Percentiles rank a stretch among this genome's conserved stretches.
phyloP scores from a whole-genome alignment of 2,329 filamentous ascomycete genomes.

The Aspergillus caelatus region DNA sequence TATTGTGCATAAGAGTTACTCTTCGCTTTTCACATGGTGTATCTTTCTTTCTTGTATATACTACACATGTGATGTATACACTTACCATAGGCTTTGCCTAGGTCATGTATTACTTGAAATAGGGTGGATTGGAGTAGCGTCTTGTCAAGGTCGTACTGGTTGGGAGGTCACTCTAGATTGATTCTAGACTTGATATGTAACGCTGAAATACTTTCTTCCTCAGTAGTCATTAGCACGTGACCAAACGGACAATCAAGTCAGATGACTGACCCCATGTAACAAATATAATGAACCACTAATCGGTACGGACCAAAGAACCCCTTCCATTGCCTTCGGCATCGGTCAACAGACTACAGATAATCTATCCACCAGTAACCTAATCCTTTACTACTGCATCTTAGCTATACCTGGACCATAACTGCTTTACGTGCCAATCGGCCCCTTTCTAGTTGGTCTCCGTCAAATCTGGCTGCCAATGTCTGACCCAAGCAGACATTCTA shows the following conservation, averaged over 20 bases:
- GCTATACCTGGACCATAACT: neutral
- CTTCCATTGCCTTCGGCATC: neutral
- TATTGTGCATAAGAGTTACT: neutral
- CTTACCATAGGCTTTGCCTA: neutral
- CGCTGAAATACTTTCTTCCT: no score
- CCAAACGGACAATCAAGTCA: neutral
- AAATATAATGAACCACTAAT: neutral
- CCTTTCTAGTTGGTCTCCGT: neutral
- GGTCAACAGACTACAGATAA: neutral
- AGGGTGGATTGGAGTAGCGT: neutral
- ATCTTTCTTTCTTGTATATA: conserved; percentile 2
- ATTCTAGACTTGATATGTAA: neutral
- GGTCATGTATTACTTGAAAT: neutral
- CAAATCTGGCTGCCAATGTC: neutral
- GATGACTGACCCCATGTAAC: neutral
- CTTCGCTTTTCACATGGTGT: neutral
- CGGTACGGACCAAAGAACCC: neutral
- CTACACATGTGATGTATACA: neutral
- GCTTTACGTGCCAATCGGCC: neutral
- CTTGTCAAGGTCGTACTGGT: neutral
- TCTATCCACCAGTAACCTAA: neutral
- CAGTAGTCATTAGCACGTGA: neutral
- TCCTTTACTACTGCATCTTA: neutral
- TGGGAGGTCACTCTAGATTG: neutral
- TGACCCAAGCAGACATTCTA: neutral